These are phyloP conservation scores for Rhinocladiella similis DNA, from an alignment of 2,329 filamentous ascomycete genomes.

Conservation along the genomic window DNA sequence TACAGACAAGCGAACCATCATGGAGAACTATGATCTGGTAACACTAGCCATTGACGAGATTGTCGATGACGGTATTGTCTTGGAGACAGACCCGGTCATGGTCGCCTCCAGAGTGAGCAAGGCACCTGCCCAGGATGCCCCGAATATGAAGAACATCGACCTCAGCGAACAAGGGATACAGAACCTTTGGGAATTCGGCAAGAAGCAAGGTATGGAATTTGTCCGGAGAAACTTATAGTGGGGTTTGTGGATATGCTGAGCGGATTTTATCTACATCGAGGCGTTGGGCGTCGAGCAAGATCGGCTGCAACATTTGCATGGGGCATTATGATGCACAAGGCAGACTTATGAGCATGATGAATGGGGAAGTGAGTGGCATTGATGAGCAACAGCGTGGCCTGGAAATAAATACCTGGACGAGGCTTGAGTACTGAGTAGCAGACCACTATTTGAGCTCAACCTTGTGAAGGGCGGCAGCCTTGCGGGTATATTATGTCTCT, in stretches of 20 bases:
- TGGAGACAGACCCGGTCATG: slow-evolving; percentile 95
- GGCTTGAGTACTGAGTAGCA: too few relatives aligned
- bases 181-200: slow-evolving; percentile 91
- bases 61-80: slow-evolving; percentile 90
- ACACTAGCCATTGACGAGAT: slow-evolving; percentile 94
- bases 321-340: slow-evolving; percentile 5
- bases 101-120: slow-evolving; percentile 90
- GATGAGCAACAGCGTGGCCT: too few relatives aligned
- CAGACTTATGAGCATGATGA: slow-evolving; percentile 3
- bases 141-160: slow-evolving; percentile 88
- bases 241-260: background rate
- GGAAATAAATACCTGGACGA: too few relatives aligned
- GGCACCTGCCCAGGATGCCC: slow-evolving; percentile 84
- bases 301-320: slow-evolving; percentile 6
- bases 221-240: slow-evolving; percentile 63
- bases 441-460: too few relatives aligned
- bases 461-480: background rate
- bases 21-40: slow-evolving; percentile 98
- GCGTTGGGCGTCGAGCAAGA: background rate
- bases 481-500: background rate
- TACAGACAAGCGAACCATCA: slow-evolving; percentile 94
- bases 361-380: slow-evolving; percentile 1
- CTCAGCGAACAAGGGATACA: slow-evolving; percentile 93
- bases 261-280: background rate
- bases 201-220: slow-evolving; percentile 86